Evolutionary conservation across 257 asterid genomes (phyloP), one percentile per base, ranked within the genome.

Genomic region (Schizonepeta tenuifolia): DNA sequence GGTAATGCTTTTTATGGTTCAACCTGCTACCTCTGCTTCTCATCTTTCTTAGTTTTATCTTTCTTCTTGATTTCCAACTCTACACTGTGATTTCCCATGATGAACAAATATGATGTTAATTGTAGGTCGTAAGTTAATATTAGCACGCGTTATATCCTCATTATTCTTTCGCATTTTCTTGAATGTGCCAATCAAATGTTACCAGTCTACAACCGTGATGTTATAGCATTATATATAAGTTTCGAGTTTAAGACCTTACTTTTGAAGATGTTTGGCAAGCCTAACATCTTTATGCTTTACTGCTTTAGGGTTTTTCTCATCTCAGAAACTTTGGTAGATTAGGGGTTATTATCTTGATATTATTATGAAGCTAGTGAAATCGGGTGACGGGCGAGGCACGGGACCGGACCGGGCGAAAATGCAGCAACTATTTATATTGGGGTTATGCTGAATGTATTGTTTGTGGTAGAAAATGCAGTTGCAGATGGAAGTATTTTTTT

Each of bases 221-320:
- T 12, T 17, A 7, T 53, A 21, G 15, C 9, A 6, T 43, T 12
- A 13, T 43, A 3, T 8, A 7, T 51, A 51, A 18, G 13, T 51
- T n/a, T 6, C 3, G n/a, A n/a, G 6, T n/a, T 31, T 31, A 47
- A 49, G 1, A 17, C 38, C 31, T 54, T 10, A 20, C 6, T 12
- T 41, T 41, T 11, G 53, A 46, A 46, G 6, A 14, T 13, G 8
- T 14, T 46, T 46, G 6, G 17, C 20, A 4, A 46, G 14, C 53
- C 53, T 47, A 15, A 47, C 50, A 43, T 43, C 3, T 38, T 38
- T 38, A 43, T 43, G n/a, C 50, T 43, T 41, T 11, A 41, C 4
- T 41, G 63, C n/a, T 13, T 36, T 54, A 69, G 36, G 65, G 26
- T 69, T 68, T n/a, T 14, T 18, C 49, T 51, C 33, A 65, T 36